phyloP scores from a whole-genome alignment of 352 stramenopile genomes.

The Globisporangium irregulare region DNA sequence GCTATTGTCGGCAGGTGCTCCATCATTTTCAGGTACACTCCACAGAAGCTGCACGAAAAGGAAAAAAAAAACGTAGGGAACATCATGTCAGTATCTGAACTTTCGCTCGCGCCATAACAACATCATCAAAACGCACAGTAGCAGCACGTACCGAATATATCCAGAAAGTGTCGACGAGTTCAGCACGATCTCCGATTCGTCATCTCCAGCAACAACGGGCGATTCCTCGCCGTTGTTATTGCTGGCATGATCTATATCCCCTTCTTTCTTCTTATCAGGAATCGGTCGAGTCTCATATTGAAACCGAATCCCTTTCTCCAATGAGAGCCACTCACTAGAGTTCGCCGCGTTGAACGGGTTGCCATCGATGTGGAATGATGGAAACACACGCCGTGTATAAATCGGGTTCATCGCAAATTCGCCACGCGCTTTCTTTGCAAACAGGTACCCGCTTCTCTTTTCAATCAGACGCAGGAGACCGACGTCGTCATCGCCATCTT shows the following conservation, averaged over 20 bases:
- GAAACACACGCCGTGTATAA: slow-evolving; percentile 66
- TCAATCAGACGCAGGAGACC: slow-evolving; percentile 68
- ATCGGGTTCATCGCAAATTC: slow-evolving; percentile 50
- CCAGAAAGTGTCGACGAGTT: slow-evolving; percentile 69
- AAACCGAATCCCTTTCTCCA: slow-evolving; percentile 57
- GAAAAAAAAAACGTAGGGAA: not conserved
- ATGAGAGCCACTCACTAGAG: slow-evolving; percentile 49
- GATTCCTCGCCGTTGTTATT: not conserved
- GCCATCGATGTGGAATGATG: slow-evolving; percentile 49
- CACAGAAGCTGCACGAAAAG: slow-evolving; percentile 48
- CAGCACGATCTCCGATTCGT: slow-evolving; percentile 59
- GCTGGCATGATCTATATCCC: not conserved
- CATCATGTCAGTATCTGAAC: not conserved
- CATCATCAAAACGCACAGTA: not conserved
- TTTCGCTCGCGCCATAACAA: not conserved
- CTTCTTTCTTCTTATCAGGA: slow-evolving; percentile 26
- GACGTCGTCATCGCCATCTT: slow-evolving; percentile 40
- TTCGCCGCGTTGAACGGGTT: slow-evolving; percentile 65
- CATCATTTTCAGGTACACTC: slow-evolving; percentile 88
- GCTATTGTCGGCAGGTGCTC: slow-evolving; percentile 67
- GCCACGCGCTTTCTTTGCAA: slow-evolving; percentile 45
- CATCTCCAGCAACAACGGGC: slow-evolving; percentile 1
- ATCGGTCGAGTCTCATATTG: slow-evolving; percentile 31
- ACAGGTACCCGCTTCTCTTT: slow-evolving; percentile 70
- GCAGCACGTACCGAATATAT: slow-evolving; percentile 54